Evolutionary conservation across 805 yeast genomes (phyloP), one percentile per base, ranked within the genome.

Genomic region (Danielia reshetovae): DNA sequence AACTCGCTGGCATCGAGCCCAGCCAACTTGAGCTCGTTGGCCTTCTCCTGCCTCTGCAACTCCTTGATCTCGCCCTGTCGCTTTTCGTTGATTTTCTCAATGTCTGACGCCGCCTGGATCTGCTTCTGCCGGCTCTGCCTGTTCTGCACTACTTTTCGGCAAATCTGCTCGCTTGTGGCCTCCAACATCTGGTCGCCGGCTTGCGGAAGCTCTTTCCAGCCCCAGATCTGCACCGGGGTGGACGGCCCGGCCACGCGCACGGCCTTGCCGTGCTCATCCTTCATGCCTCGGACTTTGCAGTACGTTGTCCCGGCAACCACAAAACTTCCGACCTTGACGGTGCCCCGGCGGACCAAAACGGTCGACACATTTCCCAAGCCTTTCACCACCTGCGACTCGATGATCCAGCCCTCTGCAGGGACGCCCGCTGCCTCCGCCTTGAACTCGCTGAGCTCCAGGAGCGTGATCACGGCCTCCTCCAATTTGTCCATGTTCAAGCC

Each of bases 141-240:
- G 49, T 82, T 83, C 6, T 71, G 70, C 4, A 79, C 70, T 5
- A 83, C 95, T 44, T 78, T 76, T 50, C 86, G 87, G 6, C 95
- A 96, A 23, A 68, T 57, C 10, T 75, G 66, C 54, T 89, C 97
- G 49, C 62, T 76, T 42, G 75, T 74, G 9, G 93, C 94, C 54
- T 87, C 82, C 4, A 90, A 54, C 1, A 85, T 78, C 43, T 76
- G 76, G 43, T 87, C 96, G 7, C 98, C 98, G 8, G 95, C 93
- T 34, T 77, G 85, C 0, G 97, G 97, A 24, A 89, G 62, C 23
- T 79, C 89, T 54, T 84, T 88, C 98, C 98, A 93, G 1, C 98
- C 98, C 55, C 85, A 73, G 6, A 93, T 70, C 50, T 87, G 95
- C 1, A 86, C 94, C 0, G 97, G 96, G 7, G 84, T 80, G 0